Evolutionary conservation across 2,329 filamentous ascomycete species (phyloP).

Genomic region (Sporothrix mexicana): DNA sequence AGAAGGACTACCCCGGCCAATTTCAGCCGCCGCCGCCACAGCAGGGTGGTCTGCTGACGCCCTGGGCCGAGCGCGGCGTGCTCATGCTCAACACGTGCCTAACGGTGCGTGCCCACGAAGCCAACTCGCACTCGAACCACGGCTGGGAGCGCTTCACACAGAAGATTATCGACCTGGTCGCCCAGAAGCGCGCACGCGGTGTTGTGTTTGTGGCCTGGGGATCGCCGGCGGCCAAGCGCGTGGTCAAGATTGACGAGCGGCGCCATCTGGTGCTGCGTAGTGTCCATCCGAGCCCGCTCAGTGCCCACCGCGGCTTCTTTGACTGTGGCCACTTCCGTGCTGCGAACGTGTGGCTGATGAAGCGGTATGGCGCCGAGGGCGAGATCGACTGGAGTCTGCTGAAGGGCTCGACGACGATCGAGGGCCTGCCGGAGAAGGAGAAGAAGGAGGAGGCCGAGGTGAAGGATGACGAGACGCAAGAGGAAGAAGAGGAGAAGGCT

Average conservation of each 20-base stretch:
- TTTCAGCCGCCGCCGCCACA: slow-evolving; percentile 75
- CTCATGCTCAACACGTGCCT: slow-evolving; percentile 93
- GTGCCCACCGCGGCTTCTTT: slow-evolving; percentile 81
- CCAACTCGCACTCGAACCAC: slow-evolving; percentile 81
- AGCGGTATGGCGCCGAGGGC: slow-evolving; percentile 77
- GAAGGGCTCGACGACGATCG: slow-evolving; percentile 43
- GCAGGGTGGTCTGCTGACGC: slow-evolving; percentile 80
- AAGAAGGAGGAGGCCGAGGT: slow-evolving; percentile 38
- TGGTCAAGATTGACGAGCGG: slow-evolving; percentile 71
- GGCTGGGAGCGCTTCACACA: slow-evolving; percentile 97
- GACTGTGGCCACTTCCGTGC: slow-evolving; percentile 81
- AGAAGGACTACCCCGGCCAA: slow-evolving; percentile 87
- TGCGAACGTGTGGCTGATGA: slow-evolving; percentile 82
- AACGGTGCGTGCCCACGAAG: slow-evolving; percentile 87
- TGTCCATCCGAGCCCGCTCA: slow-evolving; percentile 93
- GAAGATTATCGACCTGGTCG: slow-evolving; percentile 85
- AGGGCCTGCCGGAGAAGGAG: slow-evolving; percentile 33
- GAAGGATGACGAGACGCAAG: slow-evolving; percentile 33
- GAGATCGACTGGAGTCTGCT: slow-evolving; percentile 82
- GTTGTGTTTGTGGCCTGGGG: slow-evolving; percentile 98
- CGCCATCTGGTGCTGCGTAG: slow-evolving; percentile 83
- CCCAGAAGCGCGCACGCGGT: slow-evolving; percentile 74
- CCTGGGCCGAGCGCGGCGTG: slow-evolving; percentile 93
- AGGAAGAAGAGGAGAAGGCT: slow-evolving; percentile 30
- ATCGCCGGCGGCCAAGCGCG: slow-evolving; percentile 78